Base-by-base conservation (phyloP, 83 land plant species). In the Thuja plicata region DNA sequence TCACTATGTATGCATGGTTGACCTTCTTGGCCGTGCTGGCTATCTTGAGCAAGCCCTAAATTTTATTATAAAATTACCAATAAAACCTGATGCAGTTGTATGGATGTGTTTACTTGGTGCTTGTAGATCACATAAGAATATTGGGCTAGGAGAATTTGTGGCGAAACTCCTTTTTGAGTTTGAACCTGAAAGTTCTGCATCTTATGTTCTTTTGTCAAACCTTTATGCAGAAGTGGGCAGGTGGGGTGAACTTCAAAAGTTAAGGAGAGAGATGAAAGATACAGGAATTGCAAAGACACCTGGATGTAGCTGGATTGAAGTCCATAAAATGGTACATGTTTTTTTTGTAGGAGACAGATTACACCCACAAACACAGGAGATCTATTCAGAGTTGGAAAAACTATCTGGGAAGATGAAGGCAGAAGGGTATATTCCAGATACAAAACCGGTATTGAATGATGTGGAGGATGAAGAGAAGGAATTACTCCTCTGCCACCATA, bases 221-320 rank as follows among this genome's bases (percentile, higher is more conserved):
- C n/a, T 66, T 66, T 66, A 66, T 66, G 73, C 73, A 66, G 73
- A 66, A 66, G 73, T 66, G 73, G 73, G 30, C 30, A 66, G 32
- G 73, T 66, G 73, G 73, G 8, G 73, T 66, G 73, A 66, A 27
- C 30, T 66, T 66, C 73, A 66, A 66, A 66, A 66, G 32, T 27
- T 66, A 66, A 66, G 73, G 32, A 66, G 73, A 27, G 10, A 27
- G 73, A 66, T 66, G 73, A 66, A 66, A 66, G 32, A 66, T 66
- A 66, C 30, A 66, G 73, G 73, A 66, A 66, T 66, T 27, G 27
- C 8, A 8, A 66, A 66, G 73, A 66, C 73, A 66, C 73, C 73
- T 66, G 73, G 73, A 66, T 66, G 73, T 66, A 66, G 73, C n/a
- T 66, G 73, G 73, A 66, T 66, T 27, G 73, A 66, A 66, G 73